Evolutionary conservation across 805 yeast genomes (phyloP), one percentile per base, ranked within the genome.

Genomic region (Ogataea methanolica): DNA sequence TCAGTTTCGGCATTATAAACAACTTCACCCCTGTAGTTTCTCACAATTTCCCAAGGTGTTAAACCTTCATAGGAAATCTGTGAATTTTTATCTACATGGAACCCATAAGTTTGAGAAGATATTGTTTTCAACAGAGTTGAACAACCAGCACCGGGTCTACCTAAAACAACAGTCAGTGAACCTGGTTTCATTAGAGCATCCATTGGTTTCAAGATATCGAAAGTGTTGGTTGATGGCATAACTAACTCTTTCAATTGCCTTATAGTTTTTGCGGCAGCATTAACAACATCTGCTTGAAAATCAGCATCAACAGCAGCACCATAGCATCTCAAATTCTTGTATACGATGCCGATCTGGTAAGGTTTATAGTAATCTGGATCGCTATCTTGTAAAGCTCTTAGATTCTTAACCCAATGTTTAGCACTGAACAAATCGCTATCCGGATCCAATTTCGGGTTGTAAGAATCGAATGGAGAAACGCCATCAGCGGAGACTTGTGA

Each of bases 131-230:
- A 65, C 40, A 83, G 67, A 0, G 88, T 82, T 2, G 88, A 74
- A 60, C 88, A 83, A 46, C 89, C 88, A 11, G 88, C 80, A 56
- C 92, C 91, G 2, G 92, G 91, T 63, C 90, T 75, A 44, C 92
- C 92, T 41, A 85, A 67, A 5, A 85, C 88, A 44, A 83, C 83
- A 12, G 83, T 74, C 45, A 83, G 65, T 49, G 81, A 82, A 40
- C 88, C 88, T 1, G 86, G 82, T 41, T 64, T 65, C 43, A 82
- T 65, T 2, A 74, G 48, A 12, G 82, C 87, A 56, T 81, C 85
- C 85, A 81, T 80, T 23, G 83, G 72, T 56, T 80, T 79, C 60
- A 78, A 69, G 52, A 78, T 82, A 56, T 76, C 78, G 53, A 74
- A 78, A 42, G 47, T 55, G 29, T 53, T 47, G 16, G 21, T 43